Conservation (phyloP, 2,329 filamentous ascomycete genomes). For the Colletotrichum ledebouriae region DNA sequence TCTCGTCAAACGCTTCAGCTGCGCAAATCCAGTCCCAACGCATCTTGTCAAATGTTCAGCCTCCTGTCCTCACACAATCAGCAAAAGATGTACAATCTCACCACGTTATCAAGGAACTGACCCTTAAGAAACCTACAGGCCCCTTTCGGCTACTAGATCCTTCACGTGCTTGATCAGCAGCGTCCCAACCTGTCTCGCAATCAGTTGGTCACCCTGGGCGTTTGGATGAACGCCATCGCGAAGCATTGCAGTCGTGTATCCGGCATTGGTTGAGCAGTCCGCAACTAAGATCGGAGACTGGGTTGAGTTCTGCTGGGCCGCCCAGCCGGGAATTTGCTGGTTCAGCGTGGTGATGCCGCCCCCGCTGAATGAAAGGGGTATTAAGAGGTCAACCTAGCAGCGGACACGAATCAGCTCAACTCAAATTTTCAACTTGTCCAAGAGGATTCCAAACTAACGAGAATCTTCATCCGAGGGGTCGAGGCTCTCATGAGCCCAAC, state of each 20-base stretch:
- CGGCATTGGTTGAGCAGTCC: conserved; percentile 53
- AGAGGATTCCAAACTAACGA: conserved; percentile 47
- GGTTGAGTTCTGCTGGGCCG: conserved; percentile 49
- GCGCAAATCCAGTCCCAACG: no score
- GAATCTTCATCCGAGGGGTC: conserved; percentile 56
- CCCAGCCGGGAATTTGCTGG: conserved; percentile 55
- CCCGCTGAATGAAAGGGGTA: conserved; percentile 52
- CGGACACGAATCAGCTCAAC: neutral
- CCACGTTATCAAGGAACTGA: no score
- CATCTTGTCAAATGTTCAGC: no score
- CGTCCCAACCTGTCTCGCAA: conserved; percentile 50
- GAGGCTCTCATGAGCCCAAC: conserved; percentile 52
- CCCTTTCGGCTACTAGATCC: conserved; percentile 28
- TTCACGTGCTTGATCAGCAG: conserved; percentile 52
- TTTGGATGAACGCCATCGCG: conserved; percentile 59
- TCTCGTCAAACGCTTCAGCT: no score
- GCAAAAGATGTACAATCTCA: no score
- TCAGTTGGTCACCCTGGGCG: conserved; percentile 51
- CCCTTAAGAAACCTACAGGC: neutral
- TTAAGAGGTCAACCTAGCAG: conserved; percentile 54
- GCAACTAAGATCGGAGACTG: conserved; percentile 56
- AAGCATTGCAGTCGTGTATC: conserved; percentile 50
- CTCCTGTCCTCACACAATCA: no score
- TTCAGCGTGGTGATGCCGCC: conserved; percentile 51
- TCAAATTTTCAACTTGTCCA: neutral